Evolutionary conservation across 306 rosid species (phyloP).

Genomic region (Cicer cuneatum): DNA sequence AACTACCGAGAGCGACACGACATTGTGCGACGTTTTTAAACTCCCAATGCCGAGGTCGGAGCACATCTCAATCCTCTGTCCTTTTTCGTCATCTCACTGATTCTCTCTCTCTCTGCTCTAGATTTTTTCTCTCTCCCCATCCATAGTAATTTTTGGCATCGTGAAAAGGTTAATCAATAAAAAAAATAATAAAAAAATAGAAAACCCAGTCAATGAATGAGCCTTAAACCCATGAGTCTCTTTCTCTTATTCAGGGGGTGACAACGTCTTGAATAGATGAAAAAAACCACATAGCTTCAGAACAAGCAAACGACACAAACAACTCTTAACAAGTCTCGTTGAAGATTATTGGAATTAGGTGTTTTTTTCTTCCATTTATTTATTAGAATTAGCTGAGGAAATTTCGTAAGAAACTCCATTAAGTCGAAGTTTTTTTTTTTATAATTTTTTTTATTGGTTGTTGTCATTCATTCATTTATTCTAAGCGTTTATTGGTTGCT

Average conservation of each 20-base stretch:
- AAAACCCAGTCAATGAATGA: background rate
- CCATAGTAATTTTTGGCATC: slow-evolving; percentile 3
- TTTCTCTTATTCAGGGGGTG: slow-evolving; percentile 30
- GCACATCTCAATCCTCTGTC: slow-evolving; percentile 45
- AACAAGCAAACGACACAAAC: background rate
- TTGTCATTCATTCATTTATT: slow-evolving; percentile 17
- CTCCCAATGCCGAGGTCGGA: slow-evolving; percentile 46
- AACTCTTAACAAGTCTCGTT: slow-evolving; percentile 10
- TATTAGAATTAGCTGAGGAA: background rate
- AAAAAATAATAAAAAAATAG: background rate
- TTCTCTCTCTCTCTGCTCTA: background rate
- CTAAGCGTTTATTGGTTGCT: background rate
- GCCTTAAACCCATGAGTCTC: slow-evolving; percentile 20
- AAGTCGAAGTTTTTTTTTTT: background rate
- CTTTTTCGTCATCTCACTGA: slow-evolving; percentile 45
- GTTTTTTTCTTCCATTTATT: slow-evolving; percentile 9
- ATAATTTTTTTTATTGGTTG: background rate
- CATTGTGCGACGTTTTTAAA: slow-evolving; percentile 34
- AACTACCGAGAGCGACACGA: slow-evolving; percentile 44
- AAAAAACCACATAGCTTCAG: background rate
- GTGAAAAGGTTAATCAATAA: background rate
- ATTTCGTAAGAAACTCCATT: slow-evolving; percentile 11
- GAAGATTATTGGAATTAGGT: slow-evolving; percentile 2
- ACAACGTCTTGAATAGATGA: background rate
- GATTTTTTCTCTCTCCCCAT: background rate